A percentile compares a stretch with the other conserved stretches of the same genome.
phyloP scores from a whole-genome alignment of 371 early-diverging fungal genomes.

The Mucor irregularis region DNA sequence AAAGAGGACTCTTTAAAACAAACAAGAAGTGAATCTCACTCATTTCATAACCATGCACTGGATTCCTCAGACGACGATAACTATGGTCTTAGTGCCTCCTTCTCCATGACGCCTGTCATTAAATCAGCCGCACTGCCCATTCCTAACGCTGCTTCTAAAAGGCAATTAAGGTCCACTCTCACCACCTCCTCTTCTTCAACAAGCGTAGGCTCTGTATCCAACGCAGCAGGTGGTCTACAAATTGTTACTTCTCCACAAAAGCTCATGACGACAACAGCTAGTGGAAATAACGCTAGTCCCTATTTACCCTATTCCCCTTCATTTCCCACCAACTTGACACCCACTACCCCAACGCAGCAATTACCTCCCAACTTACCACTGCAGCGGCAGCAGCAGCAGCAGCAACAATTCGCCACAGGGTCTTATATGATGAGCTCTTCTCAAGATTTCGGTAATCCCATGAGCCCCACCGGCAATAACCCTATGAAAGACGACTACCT shows the following conservation, averaged over 20 bases:
- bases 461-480: not conserved
- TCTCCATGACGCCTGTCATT: constrained; percentile 15
- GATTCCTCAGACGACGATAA: constrained; percentile 20
- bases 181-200: constrained; percentile 22
- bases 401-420: constrained; percentile 8
- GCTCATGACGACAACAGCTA: constrained; percentile 6
- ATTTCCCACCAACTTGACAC: not conserved
- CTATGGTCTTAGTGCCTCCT: not conserved
- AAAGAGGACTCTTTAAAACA: constrained; percentile 3
- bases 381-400: not conserved
- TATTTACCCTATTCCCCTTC: constrained; percentile 15
- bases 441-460: constrained; percentile 7
- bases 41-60: not conserved
- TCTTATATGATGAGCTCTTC: constrained; percentile 17
- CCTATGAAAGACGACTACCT: not conserved
- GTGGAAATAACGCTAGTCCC: constrained; percentile 10
- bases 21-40: not conserved
- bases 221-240: not conserved
- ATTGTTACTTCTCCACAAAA: constrained; percentile 20
- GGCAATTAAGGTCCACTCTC: not conserved
- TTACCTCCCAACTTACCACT: not conserved
- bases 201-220: constrained; percentile 3
- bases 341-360: constrained; percentile 1
- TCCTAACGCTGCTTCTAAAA: constrained; percentile 27
- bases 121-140: constrained; percentile 41